Conservation (phyloP, 2,329 filamentous ascomycete genomes). For the Aspergillus latus region DNA sequence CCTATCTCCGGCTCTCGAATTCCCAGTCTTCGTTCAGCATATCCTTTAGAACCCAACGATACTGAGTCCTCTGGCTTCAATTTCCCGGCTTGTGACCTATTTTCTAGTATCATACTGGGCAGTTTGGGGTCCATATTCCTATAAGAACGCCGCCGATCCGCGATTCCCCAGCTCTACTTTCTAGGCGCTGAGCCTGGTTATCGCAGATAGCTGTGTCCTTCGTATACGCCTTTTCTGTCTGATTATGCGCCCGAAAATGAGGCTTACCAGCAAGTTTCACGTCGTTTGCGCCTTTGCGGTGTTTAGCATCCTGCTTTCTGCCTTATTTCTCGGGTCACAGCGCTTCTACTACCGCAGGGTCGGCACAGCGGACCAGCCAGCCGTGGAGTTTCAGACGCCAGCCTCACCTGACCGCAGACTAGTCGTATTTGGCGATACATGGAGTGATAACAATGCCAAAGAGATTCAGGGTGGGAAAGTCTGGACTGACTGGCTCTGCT, state of each 20-base stretch:
- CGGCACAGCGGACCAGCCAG: slow-evolving; percentile 17
- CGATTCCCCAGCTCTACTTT: not conserved
- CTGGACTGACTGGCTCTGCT: slow-evolving; percentile 41
- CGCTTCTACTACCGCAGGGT: slow-evolving; percentile 24
- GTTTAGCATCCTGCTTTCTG: slow-evolving; percentile 31
- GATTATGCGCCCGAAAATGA: slow-evolving; percentile 21
- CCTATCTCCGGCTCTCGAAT: not conserved
- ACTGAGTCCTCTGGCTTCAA: not conserved
- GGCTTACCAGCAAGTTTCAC: slow-evolving; percentile 34
- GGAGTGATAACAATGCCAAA: slow-evolving; percentile 37
- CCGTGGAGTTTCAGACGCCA: slow-evolving; percentile 22
- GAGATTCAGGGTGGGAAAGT: slow-evolving; percentile 28
- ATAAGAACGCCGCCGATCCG: slow-evolving; percentile 7
- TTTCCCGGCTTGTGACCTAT: not conserved
- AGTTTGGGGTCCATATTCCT: not conserved
- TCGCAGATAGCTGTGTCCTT: slow-evolving; percentile 10
- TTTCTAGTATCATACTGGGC: not conserved
- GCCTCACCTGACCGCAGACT: slow-evolving; percentile 30
- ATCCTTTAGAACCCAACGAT: not conserved
- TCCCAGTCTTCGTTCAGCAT: not conserved
- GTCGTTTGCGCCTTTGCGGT: slow-evolving; percentile 30
- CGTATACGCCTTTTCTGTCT: slow-evolving; percentile 11
- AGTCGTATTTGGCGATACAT: slow-evolving; percentile 43
- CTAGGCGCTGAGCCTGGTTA: slow-evolving; percentile 7
- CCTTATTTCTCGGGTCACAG: slow-evolving; percentile 30